A percentile compares a stretch with the other conserved stretches of the same genome.
phyloP scores from a whole-genome alignment of 2,329 filamentous ascomycete species.

The Sarocladiaceae sp. region DNA sequence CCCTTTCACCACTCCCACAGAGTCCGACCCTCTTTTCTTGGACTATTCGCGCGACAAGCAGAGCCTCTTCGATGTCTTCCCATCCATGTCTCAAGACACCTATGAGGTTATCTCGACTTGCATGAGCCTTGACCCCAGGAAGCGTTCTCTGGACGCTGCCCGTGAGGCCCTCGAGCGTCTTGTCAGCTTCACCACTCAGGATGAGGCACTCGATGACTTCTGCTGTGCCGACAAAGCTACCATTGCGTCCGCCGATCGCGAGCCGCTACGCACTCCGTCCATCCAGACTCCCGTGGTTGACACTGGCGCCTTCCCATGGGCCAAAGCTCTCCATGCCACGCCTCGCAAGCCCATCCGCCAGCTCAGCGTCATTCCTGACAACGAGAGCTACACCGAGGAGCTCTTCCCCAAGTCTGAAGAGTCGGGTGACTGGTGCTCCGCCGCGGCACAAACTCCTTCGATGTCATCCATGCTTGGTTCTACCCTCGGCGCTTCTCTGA shows the following conservation, averaged over 20 bases:
- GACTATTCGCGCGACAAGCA: constrained; percentile 94
- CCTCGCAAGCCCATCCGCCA: constrained; percentile 70
- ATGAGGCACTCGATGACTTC: constrained; percentile 90
- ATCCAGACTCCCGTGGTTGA: constrained; percentile 83
- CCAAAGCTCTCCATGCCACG: constrained; percentile 78
- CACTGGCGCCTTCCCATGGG: constrained; percentile 87
- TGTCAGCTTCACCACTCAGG: constrained; percentile 88
- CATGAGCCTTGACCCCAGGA: constrained; percentile 85
- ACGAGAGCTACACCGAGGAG: constrained; percentile 77
- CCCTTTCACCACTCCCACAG: constrained; percentile 85
- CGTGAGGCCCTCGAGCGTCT: constrained; percentile 75
- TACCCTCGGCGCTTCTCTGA: constrained; percentile 74
- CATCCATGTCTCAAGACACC: constrained; percentile 97
- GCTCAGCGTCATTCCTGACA: constrained; percentile 80
- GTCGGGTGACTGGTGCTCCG: constrained; percentile 73
- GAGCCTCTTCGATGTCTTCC: constrained; percentile 95
- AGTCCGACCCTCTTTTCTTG: constrained; percentile 86
- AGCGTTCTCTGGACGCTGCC: constrained; percentile 75
- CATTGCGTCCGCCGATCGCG: constrained; percentile 81
- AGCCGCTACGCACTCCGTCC: constrained; percentile 92
- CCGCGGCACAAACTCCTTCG: constrained; percentile 71
- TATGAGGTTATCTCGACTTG: constrained; percentile 90
- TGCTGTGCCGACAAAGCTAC: constrained; percentile 76
- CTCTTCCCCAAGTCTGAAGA: constrained; percentile 76
- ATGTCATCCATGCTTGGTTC: constrained; percentile 83